phyloP scores from a whole-genome alignment of 805 yeast genomes.

The Lipomyces anomalus region DNA sequence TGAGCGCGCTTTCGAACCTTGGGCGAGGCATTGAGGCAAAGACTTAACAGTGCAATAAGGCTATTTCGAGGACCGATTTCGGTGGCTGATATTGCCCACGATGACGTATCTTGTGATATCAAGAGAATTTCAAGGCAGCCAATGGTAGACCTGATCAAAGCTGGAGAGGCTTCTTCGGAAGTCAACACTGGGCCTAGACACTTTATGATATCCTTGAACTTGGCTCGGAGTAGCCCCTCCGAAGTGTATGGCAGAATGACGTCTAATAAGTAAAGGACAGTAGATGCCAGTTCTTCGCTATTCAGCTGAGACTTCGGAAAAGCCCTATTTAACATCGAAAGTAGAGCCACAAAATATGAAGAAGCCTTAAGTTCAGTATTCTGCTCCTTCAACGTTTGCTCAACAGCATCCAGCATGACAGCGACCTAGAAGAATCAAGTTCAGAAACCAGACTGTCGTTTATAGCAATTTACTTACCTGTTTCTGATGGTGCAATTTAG shows the following conservation, averaged over 20 bases:
- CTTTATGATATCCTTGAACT: conserved; percentile 70
- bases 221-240: conserved; percentile 58
- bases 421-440: conserved; percentile 43
- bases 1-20: conserved; percentile 93
- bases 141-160: conserved; percentile 72
- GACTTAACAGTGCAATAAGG: conserved; percentile 65
- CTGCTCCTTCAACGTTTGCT: conserved; percentile 73
- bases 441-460: neutral
- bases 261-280: conserved; percentile 77
- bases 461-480: conserved; percentile 36
- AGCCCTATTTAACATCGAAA: conserved; percentile 75
- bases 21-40: conserved; percentile 83
- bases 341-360: conserved; percentile 78
- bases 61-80: conserved; percentile 63
- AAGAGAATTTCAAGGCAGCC: conserved; percentile 80
- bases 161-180: conserved; percentile 64
- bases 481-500: conserved; percentile 83
- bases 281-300: conserved; percentile 61
- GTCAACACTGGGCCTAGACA: conserved; percentile 78
- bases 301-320: conserved; percentile 45
- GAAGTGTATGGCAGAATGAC: conserved; percentile 66
- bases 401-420: conserved; percentile 78
- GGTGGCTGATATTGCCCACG: conserved; percentile 53
- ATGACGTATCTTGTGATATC: conserved; percentile 68
- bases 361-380: conserved; percentile 56